These are phyloP conservation scores for Tolypocladium amazonense DNA, from an alignment of 2,329 filamentous ascomycete genomes.

Conservation along the genomic window DNA sequence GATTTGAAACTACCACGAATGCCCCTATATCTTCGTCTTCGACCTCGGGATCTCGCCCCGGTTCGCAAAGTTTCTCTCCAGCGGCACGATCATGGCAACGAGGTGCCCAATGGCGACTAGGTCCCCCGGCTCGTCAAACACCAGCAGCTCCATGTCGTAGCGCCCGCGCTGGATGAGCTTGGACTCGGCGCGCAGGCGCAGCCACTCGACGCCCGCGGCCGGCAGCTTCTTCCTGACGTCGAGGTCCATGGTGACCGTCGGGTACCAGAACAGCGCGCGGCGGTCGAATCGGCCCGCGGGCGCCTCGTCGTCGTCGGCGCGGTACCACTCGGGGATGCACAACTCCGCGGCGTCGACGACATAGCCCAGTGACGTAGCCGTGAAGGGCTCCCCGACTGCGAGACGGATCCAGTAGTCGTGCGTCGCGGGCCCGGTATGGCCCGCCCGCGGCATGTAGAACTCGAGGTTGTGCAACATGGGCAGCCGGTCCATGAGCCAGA, in stretches of 20 bases:
- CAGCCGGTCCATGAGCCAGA: slow-evolving; percentile 11
- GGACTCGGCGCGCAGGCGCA: slow-evolving; percentile 53
- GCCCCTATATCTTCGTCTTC: not conserved
- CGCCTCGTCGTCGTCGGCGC: slow-evolving; percentile 15
- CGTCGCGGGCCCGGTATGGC: slow-evolving; percentile 4
- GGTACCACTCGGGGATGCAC: slow-evolving; percentile 47
- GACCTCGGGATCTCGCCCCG: not conserved
- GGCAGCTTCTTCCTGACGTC: slow-evolving; percentile 68
- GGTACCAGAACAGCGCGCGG: slow-evolving; percentile 53
- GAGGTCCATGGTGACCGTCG: slow-evolving; percentile 63
- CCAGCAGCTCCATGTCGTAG: slow-evolving; percentile 62
- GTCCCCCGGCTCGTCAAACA: slow-evolving; percentile 39
- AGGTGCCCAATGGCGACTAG: slow-evolving; percentile 21
- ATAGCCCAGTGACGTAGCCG: slow-evolving; percentile 52
- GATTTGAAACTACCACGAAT: not conserved
- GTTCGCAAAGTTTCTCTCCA: slow-evolving; percentile 10
- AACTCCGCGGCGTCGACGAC: slow-evolving; percentile 56
- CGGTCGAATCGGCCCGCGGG: slow-evolving; percentile 10
- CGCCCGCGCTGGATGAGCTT: slow-evolving; percentile 62
- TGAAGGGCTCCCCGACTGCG: slow-evolving; percentile 49
- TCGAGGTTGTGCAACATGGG: slow-evolving; percentile 16
- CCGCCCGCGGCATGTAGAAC: slow-evolving; percentile 16
- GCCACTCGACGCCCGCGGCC: slow-evolving; percentile 57
- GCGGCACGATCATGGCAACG: slow-evolving; percentile 17
- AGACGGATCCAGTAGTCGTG: slow-evolving; percentile 49